Evolutionary conservation across 1,139 yeast genomes (phyloP), one percentile per base, ranked within the genome.

Genomic region (Waltiozyma sp.): DNA sequence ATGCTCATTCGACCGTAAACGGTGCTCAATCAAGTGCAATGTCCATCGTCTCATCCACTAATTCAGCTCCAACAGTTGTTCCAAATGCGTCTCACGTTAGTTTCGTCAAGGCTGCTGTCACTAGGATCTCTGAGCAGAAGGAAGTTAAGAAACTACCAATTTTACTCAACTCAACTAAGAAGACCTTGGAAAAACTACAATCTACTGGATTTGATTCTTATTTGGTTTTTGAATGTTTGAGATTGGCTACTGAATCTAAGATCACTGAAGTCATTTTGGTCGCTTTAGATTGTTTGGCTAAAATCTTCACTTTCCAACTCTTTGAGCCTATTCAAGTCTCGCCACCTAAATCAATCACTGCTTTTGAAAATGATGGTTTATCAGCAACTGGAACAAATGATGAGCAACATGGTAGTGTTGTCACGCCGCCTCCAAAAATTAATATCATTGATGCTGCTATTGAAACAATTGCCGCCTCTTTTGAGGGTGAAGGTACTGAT

Each of bases 401-500:
- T 19, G 23, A 18, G 23, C 13, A 18, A 11, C 16, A 31, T 3
- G 9, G 18, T 3, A n/a, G 18, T 14, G 18, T 19, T 18, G 28
- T 41, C 15, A 68, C 75, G 0, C 75, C 76, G 4, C 75, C 73
- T 15, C 76, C 76, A 19, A 70, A 71, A 41, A 71, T 78, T 21
- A 72, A 74, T 23, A 60, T 88, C 47, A 78, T 94, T 33, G 95
- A 88, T 56, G 84, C 84, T 18, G 88, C 95, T 1, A 84, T 93
- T 26, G 83, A 83, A 49, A 83, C 88, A 13, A 86, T 89, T 28
- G 77, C 94, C 36, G 79, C 83, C 19, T 85, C 95, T 51, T 89
- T 86, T 61, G 87, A 82, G 47, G 95, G 95, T 24, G 97, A 89
- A 60, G 87, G 88, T 2, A 87, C 97, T 0, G 95, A 89, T 57